Evolutionary conservation across 257 asterid species (phyloP).

Genomic region (Solanum piurae): DNA sequence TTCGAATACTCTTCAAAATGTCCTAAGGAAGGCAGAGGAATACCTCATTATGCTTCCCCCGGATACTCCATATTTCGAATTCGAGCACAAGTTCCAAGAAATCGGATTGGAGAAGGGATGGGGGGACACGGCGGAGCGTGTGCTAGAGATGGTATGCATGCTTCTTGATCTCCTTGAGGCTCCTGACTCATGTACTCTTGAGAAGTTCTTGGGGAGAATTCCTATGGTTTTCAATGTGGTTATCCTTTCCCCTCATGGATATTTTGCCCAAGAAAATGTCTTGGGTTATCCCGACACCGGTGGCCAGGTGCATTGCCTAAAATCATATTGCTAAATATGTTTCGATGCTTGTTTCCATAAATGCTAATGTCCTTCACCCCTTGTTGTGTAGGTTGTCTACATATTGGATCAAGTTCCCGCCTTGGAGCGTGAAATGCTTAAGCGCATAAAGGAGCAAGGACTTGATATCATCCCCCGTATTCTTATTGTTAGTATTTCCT

Average conservation of each 20-base stretch:
- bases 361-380: background rate
- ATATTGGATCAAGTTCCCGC: constrained; percentile 24
- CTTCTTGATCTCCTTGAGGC: constrained; percentile 91
- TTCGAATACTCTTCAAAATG: constrained; percentile 54
- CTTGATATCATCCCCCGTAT: constrained; percentile 16
- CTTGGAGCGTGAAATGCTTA: constrained; percentile 17
- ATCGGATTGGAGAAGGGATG: constrained; percentile 95
- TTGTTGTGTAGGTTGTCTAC: constrained; percentile 11
- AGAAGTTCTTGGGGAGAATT: constrained; percentile 75
- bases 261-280: constrained; percentile 97
- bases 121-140: constrained; percentile 77
- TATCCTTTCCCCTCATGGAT: constrained; percentile 94
- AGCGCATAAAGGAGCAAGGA: constrained; percentile 19
- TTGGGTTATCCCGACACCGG: constrained; percentile 97
- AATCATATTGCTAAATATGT: background rate
- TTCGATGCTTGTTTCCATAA: background rate
- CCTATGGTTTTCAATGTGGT: constrained; percentile 98
- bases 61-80: constrained; percentile 45
- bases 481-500: constrained; percentile 8
- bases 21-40: constrained; percentile 94
- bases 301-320: constrained; percentile 56
- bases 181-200: constrained; percentile 82
- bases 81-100: constrained; percentile 73
- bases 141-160: constrained; percentile 74
- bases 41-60: constrained; percentile 60